These are phyloP conservation scores for Graphium sp. DNA, from an alignment of 2,329 filamentous ascomycete genomes.

Conservation along the genomic window DNA sequence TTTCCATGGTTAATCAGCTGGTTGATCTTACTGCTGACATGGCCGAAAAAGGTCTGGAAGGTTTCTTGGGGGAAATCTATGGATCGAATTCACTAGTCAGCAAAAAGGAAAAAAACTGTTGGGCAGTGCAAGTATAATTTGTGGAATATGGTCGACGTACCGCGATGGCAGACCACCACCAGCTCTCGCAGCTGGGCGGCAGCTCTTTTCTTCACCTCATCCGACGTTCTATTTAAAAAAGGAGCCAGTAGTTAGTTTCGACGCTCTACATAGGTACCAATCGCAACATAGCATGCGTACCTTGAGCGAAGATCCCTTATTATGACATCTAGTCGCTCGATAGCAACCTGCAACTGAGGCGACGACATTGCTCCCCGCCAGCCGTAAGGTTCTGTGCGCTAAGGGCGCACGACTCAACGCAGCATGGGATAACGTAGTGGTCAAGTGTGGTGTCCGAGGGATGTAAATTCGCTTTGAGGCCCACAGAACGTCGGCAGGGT, in stretches of 20 bases:
- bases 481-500: no score
- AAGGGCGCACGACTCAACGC: neutral
- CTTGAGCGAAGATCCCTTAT: slow-evolving; percentile 38
- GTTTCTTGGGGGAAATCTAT: slow-evolving; percentile 64
- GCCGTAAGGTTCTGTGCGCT: neutral
- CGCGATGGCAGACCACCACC: slow-evolving; percentile 36
- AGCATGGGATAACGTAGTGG: neutral
- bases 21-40: slow-evolving; percentile 39
- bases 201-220: slow-evolving; percentile 34
- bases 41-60: slow-evolving; percentile 45
- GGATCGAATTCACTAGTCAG: neutral
- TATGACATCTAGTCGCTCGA: slow-evolving; percentile 36
- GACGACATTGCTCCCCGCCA: slow-evolving; percentile 4
- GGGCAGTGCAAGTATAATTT: neutral
- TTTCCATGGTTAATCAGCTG: slow-evolving; percentile 65
- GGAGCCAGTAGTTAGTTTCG: slow-evolving; percentile 4
- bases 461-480: no score
- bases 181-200: slow-evolving; percentile 37
- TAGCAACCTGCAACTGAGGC: slow-evolving; percentile 18
- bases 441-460: neutral
- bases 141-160: slow-evolving; percentile 14
- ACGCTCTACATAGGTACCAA: no score
- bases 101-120: neutral
- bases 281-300: no score
- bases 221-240: slow-evolving; percentile 10